phyloP scores from a whole-genome alignment of 2,329 filamentous ascomycete genomes.

The Aciculosporium take region DNA sequence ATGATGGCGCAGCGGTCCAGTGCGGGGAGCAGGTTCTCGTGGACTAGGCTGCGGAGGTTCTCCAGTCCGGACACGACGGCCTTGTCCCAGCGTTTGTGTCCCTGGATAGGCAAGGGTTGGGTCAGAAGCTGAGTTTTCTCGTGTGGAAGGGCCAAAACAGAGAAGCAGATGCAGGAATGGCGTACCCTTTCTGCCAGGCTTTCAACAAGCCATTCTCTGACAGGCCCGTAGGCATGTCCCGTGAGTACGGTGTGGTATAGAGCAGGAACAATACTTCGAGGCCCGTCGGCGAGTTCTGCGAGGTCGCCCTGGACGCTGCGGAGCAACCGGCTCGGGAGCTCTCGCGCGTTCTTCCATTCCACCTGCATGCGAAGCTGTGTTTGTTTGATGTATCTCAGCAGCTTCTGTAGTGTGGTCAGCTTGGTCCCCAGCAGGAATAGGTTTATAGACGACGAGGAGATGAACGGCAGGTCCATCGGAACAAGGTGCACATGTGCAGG shows the following conservation, averaged over 20 bases:
- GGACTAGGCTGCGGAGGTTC: conserved; percentile 60
- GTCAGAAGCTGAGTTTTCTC: background rate
- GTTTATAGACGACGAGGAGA: conserved; percentile 64
- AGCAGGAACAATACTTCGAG: conserved; percentile 52
- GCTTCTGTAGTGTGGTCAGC: conserved; percentile 72
- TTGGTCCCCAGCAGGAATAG: conserved; percentile 75
- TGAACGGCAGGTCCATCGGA: conserved; percentile 71
- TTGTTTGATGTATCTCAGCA: conserved; percentile 74
- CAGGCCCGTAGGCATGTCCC: conserved; percentile 58
- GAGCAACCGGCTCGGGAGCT: conserved; percentile 67
- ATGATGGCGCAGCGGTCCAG: conserved; percentile 72
- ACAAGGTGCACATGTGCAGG: conserved; percentile 38
- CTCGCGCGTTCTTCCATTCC: conserved; percentile 72
- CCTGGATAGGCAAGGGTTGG: conserved; percentile 30
- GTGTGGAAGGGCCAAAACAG: background rate
- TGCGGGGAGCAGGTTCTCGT: conserved; percentile 79
- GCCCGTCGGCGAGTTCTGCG: conserved; percentile 41
- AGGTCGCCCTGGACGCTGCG: conserved; percentile 64
- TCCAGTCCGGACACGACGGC: conserved; percentile 65
- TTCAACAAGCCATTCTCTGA: conserved; percentile 82
- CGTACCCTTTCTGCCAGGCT: conserved; percentile 63
- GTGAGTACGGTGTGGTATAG: conserved; percentile 76
- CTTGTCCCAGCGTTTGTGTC: conserved; percentile 91
- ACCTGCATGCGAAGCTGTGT: conserved; percentile 63
- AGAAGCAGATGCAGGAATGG: conserved; percentile 12